These are phyloP conservation scores for Periconia digitata DNA, from an alignment of 2,329 filamentous ascomycete species.

Conservation along the genomic window DNA sequence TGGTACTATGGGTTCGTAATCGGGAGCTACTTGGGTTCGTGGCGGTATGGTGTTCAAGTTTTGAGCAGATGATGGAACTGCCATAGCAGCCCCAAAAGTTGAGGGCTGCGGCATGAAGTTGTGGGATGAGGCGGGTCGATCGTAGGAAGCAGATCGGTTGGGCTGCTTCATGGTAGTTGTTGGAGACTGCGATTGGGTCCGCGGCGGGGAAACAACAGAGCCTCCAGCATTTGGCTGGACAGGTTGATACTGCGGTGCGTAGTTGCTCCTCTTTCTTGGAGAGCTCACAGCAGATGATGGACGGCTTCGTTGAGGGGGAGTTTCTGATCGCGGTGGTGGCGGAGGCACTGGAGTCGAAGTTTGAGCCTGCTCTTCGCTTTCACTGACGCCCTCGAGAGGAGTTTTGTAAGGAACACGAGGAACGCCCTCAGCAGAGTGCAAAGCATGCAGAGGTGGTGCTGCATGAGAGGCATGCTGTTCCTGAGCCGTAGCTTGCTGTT, in stretches of 20 bases:
- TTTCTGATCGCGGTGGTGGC: conserved; percentile 28
- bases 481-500: conserved; percentile 4
- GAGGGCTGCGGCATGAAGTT: conserved; percentile 45
- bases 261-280: conserved; percentile 42
- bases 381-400: conserved; percentile 37
- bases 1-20: conserved; percentile 59
- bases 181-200: conserved; percentile 63
- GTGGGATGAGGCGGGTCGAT: conserved; percentile 59
- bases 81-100: conserved; percentile 31
- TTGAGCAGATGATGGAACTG: conserved; percentile 8
- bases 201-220: conserved; percentile 41
- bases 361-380: conserved; percentile 32
- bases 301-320: conserved; percentile 35
- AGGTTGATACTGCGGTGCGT: conserved; percentile 55
- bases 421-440: conserved; percentile 30
- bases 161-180: conserved; percentile 55
- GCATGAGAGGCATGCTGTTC: conserved; percentile 14
- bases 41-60: conserved; percentile 34
- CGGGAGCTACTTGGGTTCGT: conserved; percentile 48
- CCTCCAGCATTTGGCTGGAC: conserved; percentile 9
- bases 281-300: conserved; percentile 41
- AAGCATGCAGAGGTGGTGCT: conserved; percentile 24
- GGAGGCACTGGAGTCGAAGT: conserved; percentile 19
- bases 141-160: conserved; percentile 45
- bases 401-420: conserved; percentile 28